These are phyloP conservation scores for Sanghuangporus sanghuang DNA, from an alignment of 1,284 basidiomycete species.

Conservation along the genomic window DNA sequence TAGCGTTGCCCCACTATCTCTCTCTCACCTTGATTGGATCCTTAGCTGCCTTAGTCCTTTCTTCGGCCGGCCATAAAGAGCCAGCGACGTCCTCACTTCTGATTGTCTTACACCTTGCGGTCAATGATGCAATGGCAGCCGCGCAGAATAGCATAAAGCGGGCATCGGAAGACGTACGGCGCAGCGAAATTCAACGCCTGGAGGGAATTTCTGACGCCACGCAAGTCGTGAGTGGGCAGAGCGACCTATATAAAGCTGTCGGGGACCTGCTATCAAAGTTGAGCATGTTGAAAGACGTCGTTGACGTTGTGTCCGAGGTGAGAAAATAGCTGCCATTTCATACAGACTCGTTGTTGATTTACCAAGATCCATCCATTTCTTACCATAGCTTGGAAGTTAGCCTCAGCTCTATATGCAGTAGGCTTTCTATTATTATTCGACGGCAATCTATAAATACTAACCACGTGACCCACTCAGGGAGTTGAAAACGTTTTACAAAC, in stretches of 20 bases:
- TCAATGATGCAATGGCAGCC: too few species aligned
- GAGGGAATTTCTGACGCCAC: background rate
- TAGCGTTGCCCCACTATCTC: background rate
- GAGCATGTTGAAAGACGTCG: background rate
- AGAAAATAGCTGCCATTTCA: background rate
- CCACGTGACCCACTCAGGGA: background rate
- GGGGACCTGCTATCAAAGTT: background rate
- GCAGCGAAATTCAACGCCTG: background rate
- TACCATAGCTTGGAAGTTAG: background rate
- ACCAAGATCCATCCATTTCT: background rate
- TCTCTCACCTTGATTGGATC: background rate
- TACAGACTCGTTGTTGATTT: background rate
- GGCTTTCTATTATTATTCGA: background rate
- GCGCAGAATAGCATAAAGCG: too few species aligned
- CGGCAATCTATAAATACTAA: background rate
- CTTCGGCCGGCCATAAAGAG: too few species aligned
- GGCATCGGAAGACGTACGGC: background rate
- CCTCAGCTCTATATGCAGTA: background rate
- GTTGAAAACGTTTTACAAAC: background rate
- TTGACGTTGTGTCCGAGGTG: background rate
- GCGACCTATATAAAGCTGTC: background rate
- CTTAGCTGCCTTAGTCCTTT: background rate
- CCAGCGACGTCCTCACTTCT: too few species aligned
- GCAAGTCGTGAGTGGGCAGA: background rate
- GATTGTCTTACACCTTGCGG: too few species aligned